Evolutionary conservation across 768 basidiomycete species (phyloP).

Genomic region (Boletellus ananas): DNA sequence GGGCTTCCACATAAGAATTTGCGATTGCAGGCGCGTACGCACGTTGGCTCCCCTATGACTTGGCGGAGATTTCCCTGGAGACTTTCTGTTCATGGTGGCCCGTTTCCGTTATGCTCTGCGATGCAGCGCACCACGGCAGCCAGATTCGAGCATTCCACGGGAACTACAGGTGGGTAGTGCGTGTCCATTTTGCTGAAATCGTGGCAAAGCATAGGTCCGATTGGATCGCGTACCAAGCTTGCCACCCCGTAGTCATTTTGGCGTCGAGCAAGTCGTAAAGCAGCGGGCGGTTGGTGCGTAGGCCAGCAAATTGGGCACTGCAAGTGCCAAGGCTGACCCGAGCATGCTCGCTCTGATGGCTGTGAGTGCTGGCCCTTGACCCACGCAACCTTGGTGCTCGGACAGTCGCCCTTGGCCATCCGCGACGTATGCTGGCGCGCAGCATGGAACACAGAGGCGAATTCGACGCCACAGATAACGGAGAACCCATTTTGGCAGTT

Average conservation of each 20-base stretch:
- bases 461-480: conserved; percentile 29
- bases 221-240: conserved; percentile 9
- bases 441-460: conserved; percentile 22
- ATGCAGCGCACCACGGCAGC: conserved; percentile 11
- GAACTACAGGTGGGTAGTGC: conserved; percentile 23
- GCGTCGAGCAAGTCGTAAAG: conserved; percentile 18
- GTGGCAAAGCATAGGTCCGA: conserved; percentile 10
- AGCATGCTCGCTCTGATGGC: conserved; percentile 6
- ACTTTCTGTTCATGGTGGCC: conserved; percentile 9
- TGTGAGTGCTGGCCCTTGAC: conserved; percentile 26
- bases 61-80: conserved; percentile 20
- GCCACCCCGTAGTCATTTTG: conserved; percentile 9
- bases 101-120: conserved; percentile 22
- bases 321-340: conserved; percentile 10
- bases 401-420: conserved; percentile 2
- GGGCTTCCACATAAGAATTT: conserved; percentile 21
- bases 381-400: conserved; percentile 16
- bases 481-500: conserved; percentile 15
- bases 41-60: conserved; percentile 18
- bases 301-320: conserved; percentile 17
- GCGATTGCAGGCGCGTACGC: conserved; percentile 18
- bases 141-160: conserved; percentile 18
- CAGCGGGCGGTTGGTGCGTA: conserved; percentile 1
- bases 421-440: conserved; percentile 11
- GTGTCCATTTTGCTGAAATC: conserved; percentile 15